Evolutionary conservation across 169 alveolate genomes (phyloP).

Genomic region (Cystoisospora suis): DNA sequence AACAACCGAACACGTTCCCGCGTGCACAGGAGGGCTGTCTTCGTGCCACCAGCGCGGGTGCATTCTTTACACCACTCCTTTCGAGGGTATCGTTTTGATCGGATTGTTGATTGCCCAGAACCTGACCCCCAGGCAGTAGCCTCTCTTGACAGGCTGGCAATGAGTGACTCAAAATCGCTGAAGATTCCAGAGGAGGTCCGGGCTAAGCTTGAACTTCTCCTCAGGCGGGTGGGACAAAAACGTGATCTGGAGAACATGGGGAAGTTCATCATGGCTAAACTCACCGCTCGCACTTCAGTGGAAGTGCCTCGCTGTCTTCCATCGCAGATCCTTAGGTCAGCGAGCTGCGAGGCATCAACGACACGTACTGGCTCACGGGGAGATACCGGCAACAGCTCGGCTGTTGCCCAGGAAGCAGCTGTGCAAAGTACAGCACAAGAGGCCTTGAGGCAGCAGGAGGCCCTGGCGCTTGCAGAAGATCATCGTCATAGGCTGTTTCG

Average conservation of each 20-base stretch:
- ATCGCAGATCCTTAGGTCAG: conserved; percentile 69
- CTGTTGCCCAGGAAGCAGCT: not conserved
- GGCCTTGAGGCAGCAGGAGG: conserved; percentile 57
- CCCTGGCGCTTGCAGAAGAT: conserved; percentile 63
- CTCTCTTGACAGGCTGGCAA: conserved; percentile 40
- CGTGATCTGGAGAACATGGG: conserved; percentile 82
- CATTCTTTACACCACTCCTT: no score
- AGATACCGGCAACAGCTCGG: not conserved
- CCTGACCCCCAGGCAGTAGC: conserved; percentile 38
- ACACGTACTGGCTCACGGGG: not conserved
- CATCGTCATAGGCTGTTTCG: conserved; percentile 32
- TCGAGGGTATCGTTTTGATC: conserved; percentile 55
- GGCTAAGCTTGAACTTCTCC: conserved; percentile 39
- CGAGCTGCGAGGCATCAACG: conserved; percentile 15
- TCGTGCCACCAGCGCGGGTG: no score
- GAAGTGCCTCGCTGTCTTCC: conserved; percentile 84
- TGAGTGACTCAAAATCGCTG: conserved; percentile 44
- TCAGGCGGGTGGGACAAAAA: conserved; percentile 61
- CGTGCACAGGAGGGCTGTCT: no score
- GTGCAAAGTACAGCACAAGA: not conserved
- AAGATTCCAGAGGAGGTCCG: conserved; percentile 26
- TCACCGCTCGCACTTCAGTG: conserved; percentile 79
- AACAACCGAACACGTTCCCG: no score
- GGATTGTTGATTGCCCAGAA: conserved; percentile 35
- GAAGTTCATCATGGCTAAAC: conserved; percentile 69